Percentiles rank a stretch among this genome's conserved stretches.
These are phyloP conservation scores for Selaginella tamariscina DNA, from an alignment of 75 land plant species.

Conservation along the genomic window DNA sequence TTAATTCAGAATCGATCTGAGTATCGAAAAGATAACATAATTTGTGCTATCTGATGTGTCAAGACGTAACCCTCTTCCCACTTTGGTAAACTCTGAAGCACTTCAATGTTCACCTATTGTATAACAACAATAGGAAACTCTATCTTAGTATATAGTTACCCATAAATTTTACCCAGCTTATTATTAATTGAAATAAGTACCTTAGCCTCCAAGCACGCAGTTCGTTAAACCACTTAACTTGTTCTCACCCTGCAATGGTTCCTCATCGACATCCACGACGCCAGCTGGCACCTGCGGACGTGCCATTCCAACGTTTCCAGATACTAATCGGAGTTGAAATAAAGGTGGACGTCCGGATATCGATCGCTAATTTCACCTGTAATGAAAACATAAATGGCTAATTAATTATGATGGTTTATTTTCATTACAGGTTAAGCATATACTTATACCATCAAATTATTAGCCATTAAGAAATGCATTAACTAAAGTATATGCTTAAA, in stretches of 20 bases:
- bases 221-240: conserved; percentile 41
- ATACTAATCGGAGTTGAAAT: conserved; percentile 31
- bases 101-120: conserved; percentile 71
- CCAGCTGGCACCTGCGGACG: conserved; percentile 19
- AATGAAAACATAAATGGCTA: conserved; percentile 3
- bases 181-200: conserved; percentile 20
- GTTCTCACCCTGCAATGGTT: background rate
- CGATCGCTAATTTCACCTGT: conserved; percentile 71
- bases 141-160: background rate
- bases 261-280: conserved; percentile 15
- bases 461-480: background rate
- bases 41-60: conserved; percentile 53
- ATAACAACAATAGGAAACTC: background rate
- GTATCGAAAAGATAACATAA: conserved; percentile 66
- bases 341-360: conserved; percentile 77
- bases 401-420: background rate
- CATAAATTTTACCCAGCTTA: background rate
- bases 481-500: background rate
- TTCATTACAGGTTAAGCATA: background rate
- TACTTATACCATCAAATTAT: background rate
- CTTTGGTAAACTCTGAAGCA: conserved; percentile 39
- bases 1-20: conserved; percentile 25
- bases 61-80: conserved; percentile 41
- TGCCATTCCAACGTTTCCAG: conserved; percentile 18
- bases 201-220: conserved; percentile 73